phyloP scores from a whole-genome alignment of 129 eudicot species.

The Silybum marianum region DNA sequence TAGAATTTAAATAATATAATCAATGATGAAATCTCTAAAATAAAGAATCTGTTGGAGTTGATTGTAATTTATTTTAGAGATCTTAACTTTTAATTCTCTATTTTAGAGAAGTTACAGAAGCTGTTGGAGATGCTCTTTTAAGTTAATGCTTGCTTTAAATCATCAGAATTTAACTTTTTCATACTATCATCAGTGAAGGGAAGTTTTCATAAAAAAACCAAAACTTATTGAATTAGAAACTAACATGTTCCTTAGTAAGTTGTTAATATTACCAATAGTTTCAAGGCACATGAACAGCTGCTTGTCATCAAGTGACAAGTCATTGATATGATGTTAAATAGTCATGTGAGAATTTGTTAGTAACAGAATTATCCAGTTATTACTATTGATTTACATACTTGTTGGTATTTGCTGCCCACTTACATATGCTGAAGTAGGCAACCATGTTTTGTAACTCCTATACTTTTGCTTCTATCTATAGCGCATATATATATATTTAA shows the following conservation, averaged over 20 bases:
- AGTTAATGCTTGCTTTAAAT: slow-evolving; percentile 7
- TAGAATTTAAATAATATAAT: too few relatives aligned
- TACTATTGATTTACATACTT: not conserved
- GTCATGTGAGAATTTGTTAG: too few relatives aligned
- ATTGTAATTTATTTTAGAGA: too few relatives aligned
- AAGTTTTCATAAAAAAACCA: not conserved
- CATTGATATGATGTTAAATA: too few relatives aligned
- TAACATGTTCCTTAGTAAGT: not conserved
- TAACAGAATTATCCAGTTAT: not conserved
- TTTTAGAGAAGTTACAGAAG: too few relatives aligned
- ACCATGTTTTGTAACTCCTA: not conserved
- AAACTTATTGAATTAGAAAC: not conserved
- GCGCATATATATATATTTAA: not conserved
- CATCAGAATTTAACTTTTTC: not conserved
- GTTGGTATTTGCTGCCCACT: not conserved
- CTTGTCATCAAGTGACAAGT: not conserved
- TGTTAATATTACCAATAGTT: slow-evolving; percentile 6
- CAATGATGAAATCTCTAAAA: too few relatives aligned
- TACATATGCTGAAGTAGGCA: not conserved
- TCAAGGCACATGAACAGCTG: slow-evolving; percentile 3
- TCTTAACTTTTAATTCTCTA: too few relatives aligned
- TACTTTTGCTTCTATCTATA: not conserved
- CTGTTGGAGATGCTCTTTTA: too few relatives aligned
- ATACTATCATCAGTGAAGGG: not conserved
- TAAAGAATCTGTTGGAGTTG: too few relatives aligned